Evolutionary conservation across 2,329 filamentous ascomycete genomes (phyloP), one percentile per base, ranked within the genome.

Genomic region (Emergomyces africanus): DNA sequence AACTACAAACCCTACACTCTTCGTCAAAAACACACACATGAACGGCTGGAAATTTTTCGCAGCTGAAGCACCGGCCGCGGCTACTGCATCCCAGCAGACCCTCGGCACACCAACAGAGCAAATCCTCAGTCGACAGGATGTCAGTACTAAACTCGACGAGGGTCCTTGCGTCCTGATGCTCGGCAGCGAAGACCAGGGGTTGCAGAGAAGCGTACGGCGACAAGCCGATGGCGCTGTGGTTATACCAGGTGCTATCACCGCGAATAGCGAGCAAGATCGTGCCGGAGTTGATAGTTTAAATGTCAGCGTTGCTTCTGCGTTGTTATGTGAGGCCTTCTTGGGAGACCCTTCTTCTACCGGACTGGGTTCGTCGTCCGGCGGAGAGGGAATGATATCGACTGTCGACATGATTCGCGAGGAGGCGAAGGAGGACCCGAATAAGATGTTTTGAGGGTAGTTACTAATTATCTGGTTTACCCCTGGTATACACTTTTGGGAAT

Each of bases 31-130:
- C 2, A 92, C 88, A 6, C 80, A 81, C 51, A 75, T 79, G 49
- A 81, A 84, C 15, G 90, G 90, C 1, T 99, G 94, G 94, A 80
- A 81, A 57, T 83, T 92, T 48, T 96, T 88, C 67, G 89, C 90
- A 0, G 88, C 90, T 6, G 88, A 78, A 60, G 75, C 75, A 0
- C 77, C 77, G 0, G 65, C 66, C 1, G 64, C 67, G 2, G 69
- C 65, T 62, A 49, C 57, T 69, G 41, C 50, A 20, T 42, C 41
- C 14, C 9, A 60, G 25, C 64, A 70, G 73, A 64, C 61, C 66
- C 68, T 66, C 61, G 71, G 67, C 70, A 77, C 63, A 75, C 54
- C 54, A 61, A 53, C 12, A 39, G 53, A 28, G 53, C 60, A 56
- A 37, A 42, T 63, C 2, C 54, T 62, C 39, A 54, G 41, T n/a